Evolutionary conservation across 306 rosid species (phyloP), one percentile per base, ranked within the genome.

Genomic region (Sphenostylis stenocarpa): DNA sequence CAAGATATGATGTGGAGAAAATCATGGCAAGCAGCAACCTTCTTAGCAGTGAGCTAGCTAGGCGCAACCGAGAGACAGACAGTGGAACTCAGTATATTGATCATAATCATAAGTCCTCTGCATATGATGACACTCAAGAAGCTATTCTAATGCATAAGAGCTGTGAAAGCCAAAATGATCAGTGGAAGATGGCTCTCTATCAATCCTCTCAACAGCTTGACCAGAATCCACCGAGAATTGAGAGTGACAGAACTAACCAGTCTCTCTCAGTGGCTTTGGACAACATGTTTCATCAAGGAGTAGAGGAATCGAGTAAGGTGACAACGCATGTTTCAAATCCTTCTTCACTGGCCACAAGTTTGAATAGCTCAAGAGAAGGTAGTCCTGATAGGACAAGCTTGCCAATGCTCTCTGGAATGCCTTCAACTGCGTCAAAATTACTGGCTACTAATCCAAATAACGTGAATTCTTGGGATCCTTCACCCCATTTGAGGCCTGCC

Each of bases 1-100:
- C 96, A 77, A 88, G 94, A 83, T 93, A 93, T 34, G 96, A 89
- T 69, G 98, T 91, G 58, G 97, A 93, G 39, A 84, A 87, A 72
- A 93, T 93, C 33, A 91, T 91, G 86, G 87, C 88, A 49, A 91
- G 96, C 81, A 89, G 82, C 49, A 87, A 89, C 78, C 93, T 91
- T 57, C 97, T 91, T 15, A 87, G 90, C 53, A 87, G 89, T 17
- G 96, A 93, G n/a, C 77, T 72, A 6, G 98, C 98, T 3, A 86
- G 86, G 84, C 77, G 89, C 55, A 88, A 72, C 82, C 83, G 67
- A 84, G 91, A 79, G 33, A 67, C 80, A 0, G 72, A 52, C 5
- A 41, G 43, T 11, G 72, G 60, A 23, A 83, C 70, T 41, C 86
- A 86, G 62, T 78, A 83, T 64, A 64, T 84, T 76, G 84, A 77